phyloP scores from a whole-genome alignment of 805 yeast genomes.

The Suhomyces canberraensis region DNA sequence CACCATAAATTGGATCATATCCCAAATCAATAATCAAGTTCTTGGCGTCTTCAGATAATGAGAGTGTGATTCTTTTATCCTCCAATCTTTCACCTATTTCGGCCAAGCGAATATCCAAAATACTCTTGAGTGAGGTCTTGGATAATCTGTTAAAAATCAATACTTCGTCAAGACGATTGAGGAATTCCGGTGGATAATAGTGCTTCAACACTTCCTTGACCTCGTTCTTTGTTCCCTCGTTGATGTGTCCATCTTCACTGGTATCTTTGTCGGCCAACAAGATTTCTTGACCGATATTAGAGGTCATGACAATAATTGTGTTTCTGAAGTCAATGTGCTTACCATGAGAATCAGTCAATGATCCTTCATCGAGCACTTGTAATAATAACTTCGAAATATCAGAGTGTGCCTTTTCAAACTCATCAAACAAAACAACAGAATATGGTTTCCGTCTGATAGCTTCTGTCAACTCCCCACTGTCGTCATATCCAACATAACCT shows the following conservation, averaged over 20 bases:
- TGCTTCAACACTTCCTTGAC: constrained; percentile 68
- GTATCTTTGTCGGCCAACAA: constrained; percentile 61
- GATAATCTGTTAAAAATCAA: constrained; percentile 89
- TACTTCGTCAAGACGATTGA: constrained; percentile 93
- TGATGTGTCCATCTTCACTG: constrained; percentile 60
- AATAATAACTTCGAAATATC: constrained; percentile 87
- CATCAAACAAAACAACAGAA: constrained; percentile 89
- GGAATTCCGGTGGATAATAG: constrained; percentile 89
- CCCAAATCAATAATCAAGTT: constrained; percentile 81
- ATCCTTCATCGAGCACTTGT: constrained; percentile 95
- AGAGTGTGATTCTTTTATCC: constrained; percentile 69
- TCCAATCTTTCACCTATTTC: constrained; percentile 78
- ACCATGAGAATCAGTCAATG: constrained; percentile 92
- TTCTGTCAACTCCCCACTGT: constrained; percentile 94
- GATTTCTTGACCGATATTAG: constrained; percentile 92
- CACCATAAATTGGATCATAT: constrained; percentile 90
- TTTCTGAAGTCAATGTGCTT: constrained; percentile 91
- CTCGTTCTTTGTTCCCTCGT: constrained; percentile 47
- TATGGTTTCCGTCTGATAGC: constrained; percentile 95
- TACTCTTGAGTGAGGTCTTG: constrained; percentile 65
- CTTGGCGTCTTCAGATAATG: constrained; percentile 61
- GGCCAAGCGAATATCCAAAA: constrained; percentile 77
- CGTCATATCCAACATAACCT: constrained; percentile 95
- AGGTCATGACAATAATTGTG: constrained; percentile 93
- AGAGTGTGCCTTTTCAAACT: constrained; percentile 94